These are phyloP conservation scores for Byssoonygena ceratinophila DNA, from an alignment of 2,329 filamentous ascomycete genomes.

Conservation along the genomic window DNA sequence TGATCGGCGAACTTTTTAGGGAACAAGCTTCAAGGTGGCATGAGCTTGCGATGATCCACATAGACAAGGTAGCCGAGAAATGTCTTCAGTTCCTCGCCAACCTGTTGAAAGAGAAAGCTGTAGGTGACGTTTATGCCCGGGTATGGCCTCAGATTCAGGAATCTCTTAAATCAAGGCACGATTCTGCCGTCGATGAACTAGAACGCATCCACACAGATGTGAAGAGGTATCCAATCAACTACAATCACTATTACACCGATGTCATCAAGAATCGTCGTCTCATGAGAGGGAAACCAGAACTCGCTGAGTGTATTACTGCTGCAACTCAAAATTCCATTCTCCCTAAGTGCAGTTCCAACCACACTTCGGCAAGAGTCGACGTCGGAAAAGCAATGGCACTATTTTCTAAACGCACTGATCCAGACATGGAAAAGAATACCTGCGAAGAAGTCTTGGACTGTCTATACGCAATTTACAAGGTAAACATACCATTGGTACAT, in stretches of 20 bases:
- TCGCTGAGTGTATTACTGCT: background rate
- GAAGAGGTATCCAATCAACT: slow-evolving; percentile 5
- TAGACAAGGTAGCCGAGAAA: background rate
- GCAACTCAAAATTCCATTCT: too few relatives aligned
- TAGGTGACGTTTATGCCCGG: background rate
- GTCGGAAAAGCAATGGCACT: too few relatives aligned
- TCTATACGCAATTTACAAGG: background rate
- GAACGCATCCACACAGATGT: background rate
- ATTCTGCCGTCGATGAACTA: background rate
- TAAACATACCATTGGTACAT: background rate
- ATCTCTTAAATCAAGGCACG: background rate
- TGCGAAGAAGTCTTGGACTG: too few relatives aligned
- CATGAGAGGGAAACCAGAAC: background rate
- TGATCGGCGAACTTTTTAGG: slow-evolving; percentile 33
- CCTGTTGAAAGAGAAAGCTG: background rate
- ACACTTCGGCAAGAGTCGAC: too few relatives aligned
- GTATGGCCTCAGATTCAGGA: too few relatives aligned
- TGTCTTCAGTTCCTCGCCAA: background rate
- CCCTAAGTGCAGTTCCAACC: too few relatives aligned
- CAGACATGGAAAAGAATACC: too few relatives aligned
- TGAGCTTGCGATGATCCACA: slow-evolving; percentile 17
- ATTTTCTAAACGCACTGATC: too few relatives aligned
- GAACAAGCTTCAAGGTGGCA: slow-evolving; percentile 30
- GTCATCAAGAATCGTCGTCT: background rate
- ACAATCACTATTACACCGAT: slow-evolving; percentile 11